Percentiles rank a stretch among this genome's conserved stretches.
These are phyloP conservation scores for Daucus carota DNA, from an alignment of 129 eudicot species.

Conservation along the genomic window DNA sequence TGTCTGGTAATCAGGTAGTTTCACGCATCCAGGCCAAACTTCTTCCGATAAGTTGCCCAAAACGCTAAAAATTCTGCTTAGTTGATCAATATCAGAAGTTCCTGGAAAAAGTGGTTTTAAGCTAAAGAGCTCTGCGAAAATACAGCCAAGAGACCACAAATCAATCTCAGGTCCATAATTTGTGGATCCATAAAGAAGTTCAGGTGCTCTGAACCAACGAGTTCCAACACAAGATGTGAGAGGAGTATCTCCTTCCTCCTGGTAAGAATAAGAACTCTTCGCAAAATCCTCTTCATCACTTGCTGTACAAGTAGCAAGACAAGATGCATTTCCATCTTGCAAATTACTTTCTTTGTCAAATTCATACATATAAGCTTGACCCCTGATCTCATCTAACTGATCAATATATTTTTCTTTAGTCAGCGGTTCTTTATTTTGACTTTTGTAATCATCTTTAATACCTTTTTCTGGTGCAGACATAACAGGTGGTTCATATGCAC, in stretches of 20 bases:
- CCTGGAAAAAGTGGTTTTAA: conserved; percentile 85
- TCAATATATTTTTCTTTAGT: conserved; percentile 25
- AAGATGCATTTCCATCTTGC: conserved; percentile 73
- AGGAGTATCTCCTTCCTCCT: conserved; percentile 34
- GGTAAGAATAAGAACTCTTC: conserved; percentile 43
- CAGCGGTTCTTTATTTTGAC: conserved; percentile 19
- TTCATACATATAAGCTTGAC: conserved; percentile 35
- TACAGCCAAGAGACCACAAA: conserved; percentile 91
- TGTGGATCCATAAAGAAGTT: conserved; percentile 87
- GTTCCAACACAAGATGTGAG: conserved; percentile 94
- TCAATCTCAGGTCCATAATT: conserved; percentile 78
- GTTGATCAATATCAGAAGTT: conserved; percentile 79
- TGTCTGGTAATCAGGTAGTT: conserved; percentile 66
- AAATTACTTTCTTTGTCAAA: conserved; percentile 48
- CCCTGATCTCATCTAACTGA: conserved; percentile 27
- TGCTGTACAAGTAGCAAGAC: conserved; percentile 77
- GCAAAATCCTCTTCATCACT: conserved; percentile 73
- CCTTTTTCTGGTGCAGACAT: conserved; percentile 16
- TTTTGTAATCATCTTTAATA: conserved; percentile 11
- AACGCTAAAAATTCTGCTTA: conserved; percentile 56
- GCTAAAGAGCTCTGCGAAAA: conserved; percentile 80
- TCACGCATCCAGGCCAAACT: conserved; percentile 59
- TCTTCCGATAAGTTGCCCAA: conserved; percentile 78
- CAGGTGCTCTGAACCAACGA: conserved; percentile 96
- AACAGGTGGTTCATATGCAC: conserved; percentile 26